Percentiles rank a stretch among this genome's conserved stretches.
phyloP scores from a whole-genome alignment of 1,284 basidiomycete species.

The Microbotryum violaceum region DNA sequence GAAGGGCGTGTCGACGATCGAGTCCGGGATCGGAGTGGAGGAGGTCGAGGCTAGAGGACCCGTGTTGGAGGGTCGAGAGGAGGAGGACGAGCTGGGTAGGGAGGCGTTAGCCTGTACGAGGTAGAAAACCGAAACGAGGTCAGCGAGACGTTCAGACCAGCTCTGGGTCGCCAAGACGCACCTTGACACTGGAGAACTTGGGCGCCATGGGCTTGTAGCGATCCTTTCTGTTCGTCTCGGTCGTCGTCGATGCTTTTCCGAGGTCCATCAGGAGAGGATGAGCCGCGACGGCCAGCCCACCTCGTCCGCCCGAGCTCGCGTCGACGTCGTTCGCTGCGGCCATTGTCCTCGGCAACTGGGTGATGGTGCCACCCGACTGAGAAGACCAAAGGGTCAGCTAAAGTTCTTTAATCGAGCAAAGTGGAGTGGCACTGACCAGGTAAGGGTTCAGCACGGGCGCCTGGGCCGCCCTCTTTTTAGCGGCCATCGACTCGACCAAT shows the following conservation, averaged over 20 bases:
- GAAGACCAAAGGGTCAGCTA: background rate
- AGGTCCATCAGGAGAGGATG: constrained; percentile 72
- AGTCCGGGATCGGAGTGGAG: constrained; percentile 44
- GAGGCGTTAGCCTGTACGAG: constrained; percentile 59
- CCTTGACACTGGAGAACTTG: constrained; percentile 89
- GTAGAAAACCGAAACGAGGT: background rate
- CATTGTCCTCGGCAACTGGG: constrained; percentile 11
- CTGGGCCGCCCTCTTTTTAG: constrained; percentile 21
- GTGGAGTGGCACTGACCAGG: constrained; percentile 48
- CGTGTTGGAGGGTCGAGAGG: constrained; percentile 11
- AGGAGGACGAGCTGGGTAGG: constrained; percentile 43
- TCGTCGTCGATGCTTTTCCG: too few species aligned
- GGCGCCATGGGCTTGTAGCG: constrained; percentile 94
- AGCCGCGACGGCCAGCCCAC: constrained; percentile 78
- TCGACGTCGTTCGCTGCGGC: constrained; percentile 29
- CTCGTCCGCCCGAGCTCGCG: constrained; percentile 57
- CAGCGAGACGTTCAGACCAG: background rate
- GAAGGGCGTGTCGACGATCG: constrained; percentile 30
- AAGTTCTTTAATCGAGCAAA: background rate
- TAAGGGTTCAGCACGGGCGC: constrained; percentile 55
- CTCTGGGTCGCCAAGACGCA: constrained; percentile 33
- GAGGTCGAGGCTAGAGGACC: constrained; percentile 54
- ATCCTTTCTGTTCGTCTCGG: constrained; percentile 58
- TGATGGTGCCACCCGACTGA: background rate
- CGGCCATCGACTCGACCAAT: constrained; percentile 34